Evolutionary conservation across 1,284 basidiomycete genomes (phyloP).

Genomic region (Cryptococcus hybrid): DNA sequence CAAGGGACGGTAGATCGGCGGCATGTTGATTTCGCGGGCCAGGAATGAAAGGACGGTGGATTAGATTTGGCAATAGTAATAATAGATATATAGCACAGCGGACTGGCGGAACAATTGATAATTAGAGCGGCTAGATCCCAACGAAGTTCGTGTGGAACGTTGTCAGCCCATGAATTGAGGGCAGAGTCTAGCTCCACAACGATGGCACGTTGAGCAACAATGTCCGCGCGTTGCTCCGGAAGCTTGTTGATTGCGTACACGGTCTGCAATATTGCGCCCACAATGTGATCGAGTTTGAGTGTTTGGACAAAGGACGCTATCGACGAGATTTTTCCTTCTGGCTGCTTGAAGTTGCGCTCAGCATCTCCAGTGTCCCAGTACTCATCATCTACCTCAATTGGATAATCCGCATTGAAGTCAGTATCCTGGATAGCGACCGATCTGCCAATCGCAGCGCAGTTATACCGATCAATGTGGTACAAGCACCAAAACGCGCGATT

Average conservation of each 20-base stretch:
- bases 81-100: conserved; percentile 62
- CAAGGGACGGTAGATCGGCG: conserved; percentile 61
- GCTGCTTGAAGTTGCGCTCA: conserved; percentile 59
- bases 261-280: conserved; percentile 66
- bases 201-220: conserved; percentile 64
- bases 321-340: conserved; percentile 51
- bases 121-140: conserved; percentile 69
- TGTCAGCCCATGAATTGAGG: conserved; percentile 71
- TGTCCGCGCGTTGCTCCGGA: conserved; percentile 56
- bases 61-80: conserved; percentile 67
- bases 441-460: conserved; percentile 70
- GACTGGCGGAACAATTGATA: conserved; percentile 68
- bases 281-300: conserved; percentile 68
- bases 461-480: conserved; percentile 54
- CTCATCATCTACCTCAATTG: conserved; percentile 80
- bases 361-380: conserved; percentile 62
- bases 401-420: conserved; percentile 75
- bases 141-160: conserved; percentile 65
- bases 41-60: conserved; percentile 76
- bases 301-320: conserved; percentile 65
- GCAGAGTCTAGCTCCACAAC: conserved; percentile 68
- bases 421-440: conserved; percentile 81
- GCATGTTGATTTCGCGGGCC: conserved; percentile 49
- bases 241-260: conserved; percentile 71
- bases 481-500: conserved; percentile 75